Conservation (phyloP, 441 rosid species). For the Aleurites moluccanus region DNA sequence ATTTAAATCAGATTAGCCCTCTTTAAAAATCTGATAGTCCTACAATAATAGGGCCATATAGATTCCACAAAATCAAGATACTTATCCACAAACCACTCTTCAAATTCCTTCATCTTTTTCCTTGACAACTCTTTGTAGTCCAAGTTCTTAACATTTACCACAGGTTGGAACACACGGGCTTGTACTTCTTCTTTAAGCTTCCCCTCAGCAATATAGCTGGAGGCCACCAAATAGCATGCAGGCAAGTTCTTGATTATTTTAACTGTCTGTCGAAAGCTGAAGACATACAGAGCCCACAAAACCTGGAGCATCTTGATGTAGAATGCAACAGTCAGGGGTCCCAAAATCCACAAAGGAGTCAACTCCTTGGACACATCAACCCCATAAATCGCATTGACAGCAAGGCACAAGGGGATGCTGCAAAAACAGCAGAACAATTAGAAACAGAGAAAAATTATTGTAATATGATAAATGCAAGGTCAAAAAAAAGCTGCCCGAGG, state of each 20-base stretch:
- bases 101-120: conserved; percentile 56
- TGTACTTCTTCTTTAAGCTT: conserved; percentile 58
- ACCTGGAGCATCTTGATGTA: conserved; percentile 72
- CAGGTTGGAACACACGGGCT: conserved; percentile 54
- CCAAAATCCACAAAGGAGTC: conserved; percentile 75
- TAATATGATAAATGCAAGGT: background rate
- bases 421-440: conserved; percentile 26
- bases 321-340: conserved; percentile 68
- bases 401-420: conserved; percentile 75
- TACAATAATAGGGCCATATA: conserved; percentile 92
- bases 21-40: conserved; percentile 90
- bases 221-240: conserved; percentile 49
- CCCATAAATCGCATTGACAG: conserved; percentile 60
- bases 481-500: background rate
- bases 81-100: conserved; percentile 64
- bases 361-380: conserved; percentile 76
- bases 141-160: conserved; percentile 55
- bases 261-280: conserved; percentile 70
- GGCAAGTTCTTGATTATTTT: conserved; percentile 58
- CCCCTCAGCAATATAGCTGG: conserved; percentile 53
- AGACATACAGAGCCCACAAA: conserved; percentile 68
- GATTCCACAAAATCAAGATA: conserved; percentile 85
- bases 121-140: conserved; percentile 61
- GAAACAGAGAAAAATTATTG: conserved; percentile 16
- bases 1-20: conserved; percentile 74